Evolutionary conservation across 139 green algal species (phyloP).

Genomic region (Edaphochlamys debaryana): DNA sequence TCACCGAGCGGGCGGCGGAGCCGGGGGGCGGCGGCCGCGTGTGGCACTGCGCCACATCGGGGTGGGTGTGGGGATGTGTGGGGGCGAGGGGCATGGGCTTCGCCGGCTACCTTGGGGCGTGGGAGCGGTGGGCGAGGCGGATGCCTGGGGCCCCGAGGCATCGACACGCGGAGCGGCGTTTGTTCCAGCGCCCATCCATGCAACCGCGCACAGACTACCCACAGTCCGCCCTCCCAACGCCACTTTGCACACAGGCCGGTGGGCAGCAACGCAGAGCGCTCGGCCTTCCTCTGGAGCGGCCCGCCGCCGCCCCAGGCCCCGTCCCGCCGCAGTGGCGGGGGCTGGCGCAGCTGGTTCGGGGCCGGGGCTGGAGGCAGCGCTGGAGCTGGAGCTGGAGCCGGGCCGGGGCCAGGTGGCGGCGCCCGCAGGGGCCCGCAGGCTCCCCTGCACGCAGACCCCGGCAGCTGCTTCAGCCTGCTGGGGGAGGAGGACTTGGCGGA

Average conservation of each 20-base stretch:
- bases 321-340: background rate
- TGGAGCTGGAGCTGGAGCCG: background rate
- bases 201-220: too few relatives aligned
- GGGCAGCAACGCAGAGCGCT: slow-evolving; percentile 19
- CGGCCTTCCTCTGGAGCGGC: slow-evolving; percentile 26
- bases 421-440: background rate
- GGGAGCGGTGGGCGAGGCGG: too few relatives aligned
- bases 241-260: background rate
- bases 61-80: background rate
- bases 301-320: background rate
- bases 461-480: slow-evolving; percentile 3
- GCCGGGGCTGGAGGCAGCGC: background rate
- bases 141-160: too few relatives aligned
- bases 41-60: slow-evolving; percentile 6
- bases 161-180: too few relatives aligned
- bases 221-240: background rate
- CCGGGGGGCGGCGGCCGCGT: background rate
- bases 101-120: too few relatives aligned
- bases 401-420: background rate
- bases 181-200: too few relatives aligned
- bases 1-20: background rate
- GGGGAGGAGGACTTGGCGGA: background rate
- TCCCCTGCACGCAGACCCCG: background rate
- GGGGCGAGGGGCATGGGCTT: too few relatives aligned
- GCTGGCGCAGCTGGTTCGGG: background rate